Conservation (phyloP, 768 basidiomycete genomes). For the Pleurotus tuber-regium region DNA sequence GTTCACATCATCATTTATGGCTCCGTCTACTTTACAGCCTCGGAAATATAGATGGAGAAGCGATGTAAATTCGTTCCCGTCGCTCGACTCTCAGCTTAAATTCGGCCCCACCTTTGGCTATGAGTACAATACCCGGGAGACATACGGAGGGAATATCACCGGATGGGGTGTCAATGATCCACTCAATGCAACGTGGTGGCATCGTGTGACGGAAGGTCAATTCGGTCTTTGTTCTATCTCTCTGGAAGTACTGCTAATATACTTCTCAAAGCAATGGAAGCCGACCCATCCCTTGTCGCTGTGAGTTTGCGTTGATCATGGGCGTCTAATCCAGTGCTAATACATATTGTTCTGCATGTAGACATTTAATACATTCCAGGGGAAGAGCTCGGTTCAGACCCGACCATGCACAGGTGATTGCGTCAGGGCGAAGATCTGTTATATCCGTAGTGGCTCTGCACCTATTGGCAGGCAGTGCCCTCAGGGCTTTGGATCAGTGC, state of each 20-base stretch:
- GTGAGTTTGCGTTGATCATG: constrained; percentile 30
- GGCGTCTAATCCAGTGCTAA: neutral
- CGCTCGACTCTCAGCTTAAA: constrained; percentile 52
- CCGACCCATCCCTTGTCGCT: constrained; percentile 53
- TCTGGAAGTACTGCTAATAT: constrained; percentile 8
- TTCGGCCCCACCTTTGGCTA: constrained; percentile 60
- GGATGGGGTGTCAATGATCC: constrained; percentile 65
- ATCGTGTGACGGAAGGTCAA: constrained; percentile 70
- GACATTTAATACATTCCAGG: constrained; percentile 70
- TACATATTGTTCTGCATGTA: constrained; percentile 21
- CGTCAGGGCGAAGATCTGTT: constrained; percentile 67
- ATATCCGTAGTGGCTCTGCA: constrained; percentile 73
- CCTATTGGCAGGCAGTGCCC: constrained; percentile 55
- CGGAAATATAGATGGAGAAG: constrained; percentile 58
- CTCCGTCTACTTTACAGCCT: constrained; percentile 3
- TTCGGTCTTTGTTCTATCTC: neutral
- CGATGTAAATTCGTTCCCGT: constrained; percentile 58
- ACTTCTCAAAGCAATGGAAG: constrained; percentile 51
- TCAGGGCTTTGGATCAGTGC: constrained; percentile 59
- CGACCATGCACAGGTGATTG: constrained; percentile 60
- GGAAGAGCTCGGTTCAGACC: constrained; percentile 60
- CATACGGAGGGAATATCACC: constrained; percentile 57
- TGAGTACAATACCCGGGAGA: constrained; percentile 70
- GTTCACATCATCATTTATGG: constrained; percentile 19
- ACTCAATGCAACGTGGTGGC: constrained; percentile 84